A percentile compares a stretch with the other conserved stretches of the same genome.
phyloP scores from a whole-genome alignment of 306 rosid species.

The Casuarina equisetifolia region DNA sequence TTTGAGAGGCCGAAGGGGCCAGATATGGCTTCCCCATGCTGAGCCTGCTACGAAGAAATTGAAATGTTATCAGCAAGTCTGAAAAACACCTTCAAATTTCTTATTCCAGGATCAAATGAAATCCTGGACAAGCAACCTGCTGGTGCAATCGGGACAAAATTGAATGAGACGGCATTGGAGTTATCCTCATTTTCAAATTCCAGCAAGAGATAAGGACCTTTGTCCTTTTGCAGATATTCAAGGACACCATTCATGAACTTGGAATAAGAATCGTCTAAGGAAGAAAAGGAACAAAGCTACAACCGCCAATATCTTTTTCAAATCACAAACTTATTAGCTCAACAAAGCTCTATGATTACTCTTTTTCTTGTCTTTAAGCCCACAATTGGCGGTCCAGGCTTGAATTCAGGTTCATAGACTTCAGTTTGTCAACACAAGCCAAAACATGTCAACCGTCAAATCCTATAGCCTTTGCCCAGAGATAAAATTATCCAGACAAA shows the following conservation, averaged over 20 bases:
- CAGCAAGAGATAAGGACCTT: background rate
- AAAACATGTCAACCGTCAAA: background rate
- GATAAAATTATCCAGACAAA: background rate
- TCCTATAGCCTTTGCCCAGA: too few species aligned
- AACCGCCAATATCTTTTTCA: background rate
- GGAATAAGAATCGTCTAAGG: background rate
- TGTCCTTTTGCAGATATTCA: conserved; percentile 2
- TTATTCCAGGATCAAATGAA: background rate
- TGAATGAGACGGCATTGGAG: conserved; percentile 9
- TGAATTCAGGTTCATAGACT: conserved; percentile 14
- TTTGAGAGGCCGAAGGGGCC: background rate
- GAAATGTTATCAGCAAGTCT: background rate
- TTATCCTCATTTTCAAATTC: background rate
- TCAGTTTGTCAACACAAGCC: conserved; percentile 7
- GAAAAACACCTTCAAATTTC: background rate
- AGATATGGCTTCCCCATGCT: background rate
- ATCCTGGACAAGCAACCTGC: background rate
- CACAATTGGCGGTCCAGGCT: conserved; percentile 8
- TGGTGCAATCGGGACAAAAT: background rate
- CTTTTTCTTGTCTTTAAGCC: conserved; percentile 2
- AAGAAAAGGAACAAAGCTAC: background rate
- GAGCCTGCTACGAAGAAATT: background rate
- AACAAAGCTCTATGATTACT: background rate
- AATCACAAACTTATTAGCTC: background rate
- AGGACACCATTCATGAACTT: conserved; percentile 6